phyloP scores from a whole-genome alignment of 2,329 filamentous ascomycete genomes.

The Paradendryphiella salina region DNA sequence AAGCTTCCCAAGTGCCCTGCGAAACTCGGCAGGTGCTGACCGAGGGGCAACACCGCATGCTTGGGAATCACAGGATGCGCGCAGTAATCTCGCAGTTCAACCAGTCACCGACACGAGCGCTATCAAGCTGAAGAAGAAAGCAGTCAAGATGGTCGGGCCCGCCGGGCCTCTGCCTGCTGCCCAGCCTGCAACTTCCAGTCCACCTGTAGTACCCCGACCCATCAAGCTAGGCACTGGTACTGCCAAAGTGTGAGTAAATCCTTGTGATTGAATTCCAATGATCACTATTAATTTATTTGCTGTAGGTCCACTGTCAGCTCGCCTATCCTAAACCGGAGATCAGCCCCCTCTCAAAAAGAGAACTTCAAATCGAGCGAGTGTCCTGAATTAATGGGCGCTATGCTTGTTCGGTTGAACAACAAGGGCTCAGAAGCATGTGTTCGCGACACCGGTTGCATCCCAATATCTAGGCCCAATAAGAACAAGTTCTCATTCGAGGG shows the following conservation, averaged over 20 bases:
- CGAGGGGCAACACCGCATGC: not conserved
- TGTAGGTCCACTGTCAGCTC: conserved; percentile 1
- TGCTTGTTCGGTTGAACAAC: conserved; percentile 26
- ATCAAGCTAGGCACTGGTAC: conserved; percentile 9
- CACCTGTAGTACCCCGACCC: conserved; percentile 1
- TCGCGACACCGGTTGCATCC: not conserved
- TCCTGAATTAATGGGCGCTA: conserved; percentile 18
- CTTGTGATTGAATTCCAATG: not conserved
- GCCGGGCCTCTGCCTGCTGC: conserved; percentile 9
- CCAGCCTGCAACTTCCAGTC: not conserved
- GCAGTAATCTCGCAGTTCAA: conserved; percentile 30
- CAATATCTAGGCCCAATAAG: not conserved
- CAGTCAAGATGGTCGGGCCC: conserved; percentile 33
- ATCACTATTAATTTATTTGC: conserved; percentile 6
- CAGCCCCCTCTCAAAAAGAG: conserved; percentile 4
- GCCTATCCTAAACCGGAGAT: not conserved
- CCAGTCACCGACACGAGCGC: conserved; percentile 18
- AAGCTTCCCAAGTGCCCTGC: not conserved
- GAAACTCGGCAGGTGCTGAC: not conserved
- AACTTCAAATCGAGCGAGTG: not conserved
- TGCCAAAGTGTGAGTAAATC: conserved; percentile 20
- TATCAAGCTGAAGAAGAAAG: conserved; percentile 36
- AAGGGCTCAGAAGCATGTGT: not conserved
- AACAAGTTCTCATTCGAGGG: conserved; percentile 11
- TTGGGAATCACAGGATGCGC: conserved; percentile 9